These are phyloP conservation scores for Leishmania lainsoni DNA, from an alignment of 208 protist genomes.

Conservation along the genomic window DNA sequence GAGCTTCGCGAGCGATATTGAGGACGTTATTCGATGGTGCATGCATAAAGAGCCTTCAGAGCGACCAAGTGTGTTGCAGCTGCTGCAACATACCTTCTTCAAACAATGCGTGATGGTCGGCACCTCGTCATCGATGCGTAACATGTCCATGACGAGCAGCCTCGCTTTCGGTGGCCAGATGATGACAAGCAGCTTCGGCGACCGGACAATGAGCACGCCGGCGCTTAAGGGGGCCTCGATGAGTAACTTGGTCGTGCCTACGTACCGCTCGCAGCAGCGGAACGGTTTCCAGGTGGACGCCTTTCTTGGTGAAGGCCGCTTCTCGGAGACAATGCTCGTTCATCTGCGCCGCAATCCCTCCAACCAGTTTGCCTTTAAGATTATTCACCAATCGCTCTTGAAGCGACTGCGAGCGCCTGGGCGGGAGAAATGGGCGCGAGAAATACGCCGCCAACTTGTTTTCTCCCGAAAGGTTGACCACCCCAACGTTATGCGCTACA, in stretches of 20 bases:
- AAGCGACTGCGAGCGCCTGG: conserved; percentile 31
- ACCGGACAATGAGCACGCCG: conserved; percentile 23
- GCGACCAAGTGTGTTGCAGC: conserved; percentile 53
- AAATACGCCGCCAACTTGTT: conserved; percentile 42
- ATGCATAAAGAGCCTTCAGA: conserved; percentile 53
- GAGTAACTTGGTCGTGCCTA: conserved; percentile 23
- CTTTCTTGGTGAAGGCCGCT: conserved; percentile 49
- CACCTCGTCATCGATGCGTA: conserved; percentile 16
- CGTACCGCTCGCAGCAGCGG: conserved; percentile 32
- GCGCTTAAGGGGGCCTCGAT: conserved; percentile 25
- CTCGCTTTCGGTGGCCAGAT: conserved; percentile 24
- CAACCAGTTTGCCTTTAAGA: conserved; percentile 69
- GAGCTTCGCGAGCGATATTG: conserved; percentile 48
- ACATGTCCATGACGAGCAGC: conserved; percentile 29
- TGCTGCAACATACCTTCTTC: conserved; percentile 73
- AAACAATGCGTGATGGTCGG: conserved; percentile 28
- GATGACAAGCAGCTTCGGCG: conserved; percentile 20
- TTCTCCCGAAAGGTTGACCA: conserved; percentile 61
- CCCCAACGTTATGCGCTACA: conserved; percentile 60
- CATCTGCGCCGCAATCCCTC: conserved; percentile 48
- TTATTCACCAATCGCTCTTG: conserved; percentile 52
- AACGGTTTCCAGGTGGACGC: conserved; percentile 60
- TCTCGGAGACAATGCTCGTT: conserved; percentile 68
- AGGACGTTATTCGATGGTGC: conserved; percentile 63
- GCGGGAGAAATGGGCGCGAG: conserved; percentile 25